Evolutionary conservation across 139 green algal species (phyloP).

Genomic region (Micractinium sp.): DNA sequence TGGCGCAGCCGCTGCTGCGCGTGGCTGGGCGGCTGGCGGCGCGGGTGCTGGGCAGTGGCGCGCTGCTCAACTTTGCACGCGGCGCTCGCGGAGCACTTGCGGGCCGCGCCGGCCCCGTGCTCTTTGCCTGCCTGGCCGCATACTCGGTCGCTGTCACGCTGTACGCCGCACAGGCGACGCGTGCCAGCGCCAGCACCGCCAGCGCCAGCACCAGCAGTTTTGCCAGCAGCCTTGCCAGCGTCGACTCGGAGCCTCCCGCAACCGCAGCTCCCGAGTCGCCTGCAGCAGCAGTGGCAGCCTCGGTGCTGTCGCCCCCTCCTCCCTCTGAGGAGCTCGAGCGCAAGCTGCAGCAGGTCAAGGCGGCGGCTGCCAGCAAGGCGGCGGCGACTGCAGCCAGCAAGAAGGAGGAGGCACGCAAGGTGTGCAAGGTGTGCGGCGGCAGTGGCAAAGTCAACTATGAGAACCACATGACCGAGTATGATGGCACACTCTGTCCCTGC

Average conservation of each 20-base stretch:
- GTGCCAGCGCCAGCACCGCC: background rate
- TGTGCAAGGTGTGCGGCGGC: slow-evolving; percentile 21
- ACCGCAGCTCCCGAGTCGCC: background rate
- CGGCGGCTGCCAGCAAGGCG: background rate
- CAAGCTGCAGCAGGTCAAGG: background rate
- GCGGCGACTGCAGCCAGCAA: background rate
- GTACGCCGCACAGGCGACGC: background rate
- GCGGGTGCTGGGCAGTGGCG: background rate
- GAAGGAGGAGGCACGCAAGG: background rate
- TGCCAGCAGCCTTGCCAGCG: background rate
- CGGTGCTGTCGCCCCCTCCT: background rate
- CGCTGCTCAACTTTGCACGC: background rate
- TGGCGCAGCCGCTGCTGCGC: background rate
- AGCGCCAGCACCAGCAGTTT: background rate
- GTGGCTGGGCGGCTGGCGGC: background rate
- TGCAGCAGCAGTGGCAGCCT: background rate
- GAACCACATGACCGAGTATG: background rate
- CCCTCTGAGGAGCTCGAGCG: background rate
- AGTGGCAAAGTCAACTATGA: slow-evolving; percentile 4
- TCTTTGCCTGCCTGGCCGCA: background rate
- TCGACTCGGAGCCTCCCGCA: background rate
- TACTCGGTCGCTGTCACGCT: slow-evolving; percentile 9
- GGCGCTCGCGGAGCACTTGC: background rate
- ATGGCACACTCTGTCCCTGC: slow-evolving; percentile 10
- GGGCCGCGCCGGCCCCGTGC: background rate